Conservation (phyloP, 257 asterid genomes). For the Agastache rugosa region DNA sequence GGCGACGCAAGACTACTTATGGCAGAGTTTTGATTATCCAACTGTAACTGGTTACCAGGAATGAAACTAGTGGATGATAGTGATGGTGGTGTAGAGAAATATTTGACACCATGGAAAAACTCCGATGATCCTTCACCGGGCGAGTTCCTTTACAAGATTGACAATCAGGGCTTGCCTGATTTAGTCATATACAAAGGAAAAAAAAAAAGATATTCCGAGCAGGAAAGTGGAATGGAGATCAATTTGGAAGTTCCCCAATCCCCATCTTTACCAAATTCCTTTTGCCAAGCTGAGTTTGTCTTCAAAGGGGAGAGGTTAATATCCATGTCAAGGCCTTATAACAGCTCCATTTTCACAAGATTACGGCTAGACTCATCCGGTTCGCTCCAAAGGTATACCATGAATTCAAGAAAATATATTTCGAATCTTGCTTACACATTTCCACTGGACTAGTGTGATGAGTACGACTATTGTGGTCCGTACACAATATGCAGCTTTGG, state of each 20-base stretch:
- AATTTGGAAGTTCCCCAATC: slow-evolving; percentile 21
- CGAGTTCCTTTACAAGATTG: slow-evolving; percentile 30
- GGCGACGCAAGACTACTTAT: neutral
- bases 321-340: neutral
- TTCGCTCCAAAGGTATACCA: neutral
- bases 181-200: slow-evolving; percentile 24
- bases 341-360: slow-evolving; percentile 32
- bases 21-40: slow-evolving; percentile 48
- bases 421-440: neutral
- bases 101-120: slow-evolving; percentile 47
- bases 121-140: slow-evolving; percentile 46
- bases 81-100: slow-evolving; percentile 5
- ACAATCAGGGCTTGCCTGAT: slow-evolving; percentile 39
- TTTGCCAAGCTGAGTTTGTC: neutral
- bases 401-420: slow-evolving; percentile 30
- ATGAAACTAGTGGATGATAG: slow-evolving; percentile 14
- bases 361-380: slow-evolving; percentile 25
- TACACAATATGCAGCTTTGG: slow-evolving; percentile 35
- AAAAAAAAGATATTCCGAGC: slow-evolving; percentile 4
- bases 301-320: slow-evolving; percentile 26
- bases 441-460: slow-evolving; percentile 30
- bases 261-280: neutral
- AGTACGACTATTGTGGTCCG: slow-evolving; percentile 45
- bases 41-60: slow-evolving; percentile 44
- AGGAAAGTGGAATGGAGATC: slow-evolving; percentile 51